Base-by-base conservation (phyloP, 805 yeast species). In the Lipomyces kockii region DNA sequence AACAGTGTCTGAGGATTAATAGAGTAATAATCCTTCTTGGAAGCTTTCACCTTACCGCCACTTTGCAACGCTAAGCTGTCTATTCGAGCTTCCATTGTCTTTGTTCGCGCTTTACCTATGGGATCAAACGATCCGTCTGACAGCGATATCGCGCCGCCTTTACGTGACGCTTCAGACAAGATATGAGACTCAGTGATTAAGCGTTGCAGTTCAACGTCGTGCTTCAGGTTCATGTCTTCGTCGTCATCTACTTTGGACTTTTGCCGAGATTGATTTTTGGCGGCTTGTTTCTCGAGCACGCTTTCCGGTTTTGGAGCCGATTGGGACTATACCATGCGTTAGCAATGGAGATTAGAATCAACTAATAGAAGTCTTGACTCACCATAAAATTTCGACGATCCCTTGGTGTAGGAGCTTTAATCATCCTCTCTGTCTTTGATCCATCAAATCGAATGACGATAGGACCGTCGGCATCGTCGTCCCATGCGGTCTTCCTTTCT, bases 121-220 rank as follows among this genome's bases (percentile, higher is more conserved):
- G 77, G 77, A 52, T 78, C 80, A 52, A 78, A 69, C 54, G 76
- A 80, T 5, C 39, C 56, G 17, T 9, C n/a, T 17, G 57, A 43
- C 12, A 58, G 11, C 32, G 60, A 39, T 12, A 53, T 12, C 27
- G 58, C 34, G 9, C 62, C 61, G 46, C 52, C 62, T 27, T 65
- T 66, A 22, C 60, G 57, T 34, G 70, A 52, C 22, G 78, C 77
- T 57, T 78, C 79, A 2, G 78, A 74, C 29, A 81, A 79, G 56
- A 90, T 87, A 73, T 89, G 92, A 0, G 92, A 88, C 75, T 89
- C 94, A 66, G 81, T 81, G 37, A 89, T 79, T 27, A 89, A 80
- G 60, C 93, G 78, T 73, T 89, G 92, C 54, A 89, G 81, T 64
- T 86, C 90, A 39, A 89, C 73, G 74, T 89, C 94, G 74, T 89